Base-by-base conservation (phyloP, 345 rosid species). In the Hibiscus tridactylites region DNA sequence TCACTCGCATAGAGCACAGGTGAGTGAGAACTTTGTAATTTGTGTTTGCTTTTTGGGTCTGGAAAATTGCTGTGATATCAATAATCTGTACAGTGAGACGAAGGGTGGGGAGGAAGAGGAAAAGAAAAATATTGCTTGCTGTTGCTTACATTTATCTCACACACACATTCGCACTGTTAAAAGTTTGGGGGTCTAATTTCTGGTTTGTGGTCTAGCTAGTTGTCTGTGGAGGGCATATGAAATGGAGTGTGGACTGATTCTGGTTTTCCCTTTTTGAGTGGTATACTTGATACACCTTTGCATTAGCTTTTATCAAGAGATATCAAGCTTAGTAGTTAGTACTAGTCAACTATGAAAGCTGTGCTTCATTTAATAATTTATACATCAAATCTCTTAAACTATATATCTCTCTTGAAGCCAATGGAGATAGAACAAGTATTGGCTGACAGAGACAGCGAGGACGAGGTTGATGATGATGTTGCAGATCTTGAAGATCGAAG, bases 1-100 rank as follows among this genome's bases (percentile, higher is more conserved):
- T 76, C 99, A 95, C 77, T 95, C 99, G 1, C 99, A 95, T 84
- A 87, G 99, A 87, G 96, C 99, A 76, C 99, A 92, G 98, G 99
- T 95, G 78, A 75, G 56, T 54, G 44, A 68, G 11, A 52, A 52
- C 65, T 52, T 76, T 61, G 17, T 13, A 54, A 53, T 65, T 64
- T 58, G 49, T 33, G 11, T 49, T 59, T 59, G 60, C 10, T 52
- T 29, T 50, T 49, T 68, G 60, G 16, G 31, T 50, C 26, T 67
- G 39, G 28, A n/a, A 29, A 59, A 26, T 17, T 47, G 57, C 12
- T 6, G 11, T 50, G 71, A 31, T 50, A n/a, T n/a, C 71, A 24
- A 50, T 50, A 29, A 29, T 50, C 16, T 47, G 26, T 50, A 65
- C 15, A 13, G 42, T 47, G 15, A 67, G n/a, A 29, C 9, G 3